Evolutionary conservation across 345 rosid genomes (phyloP).

Genomic region (Pistacia integerrima): DNA sequence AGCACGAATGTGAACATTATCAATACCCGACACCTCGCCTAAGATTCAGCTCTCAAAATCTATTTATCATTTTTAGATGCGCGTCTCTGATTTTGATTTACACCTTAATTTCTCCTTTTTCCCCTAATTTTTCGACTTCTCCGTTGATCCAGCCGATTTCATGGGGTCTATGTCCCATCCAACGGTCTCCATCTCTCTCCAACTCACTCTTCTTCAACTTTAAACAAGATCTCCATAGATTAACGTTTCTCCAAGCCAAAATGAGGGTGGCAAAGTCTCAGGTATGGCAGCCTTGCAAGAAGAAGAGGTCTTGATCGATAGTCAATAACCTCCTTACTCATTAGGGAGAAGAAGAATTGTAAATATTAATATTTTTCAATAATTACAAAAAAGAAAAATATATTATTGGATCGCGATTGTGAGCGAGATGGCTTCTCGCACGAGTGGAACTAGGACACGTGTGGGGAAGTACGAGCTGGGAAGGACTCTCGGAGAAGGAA

Average conservation of each 20-base stretch:
- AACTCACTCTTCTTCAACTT: not conserved
- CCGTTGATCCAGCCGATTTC: conserved; percentile 17
- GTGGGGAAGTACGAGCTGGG: conserved; percentile 98
- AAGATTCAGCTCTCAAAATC: not conserved
- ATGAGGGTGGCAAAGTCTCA: conserved; percentile 91
- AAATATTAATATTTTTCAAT: not conserved
- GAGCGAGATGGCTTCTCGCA: conserved; percentile 50
- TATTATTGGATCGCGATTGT: not conserved
- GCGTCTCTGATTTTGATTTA: not conserved
- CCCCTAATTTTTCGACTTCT: not conserved
- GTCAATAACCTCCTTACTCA: not conserved
- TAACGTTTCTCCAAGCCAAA: not conserved
- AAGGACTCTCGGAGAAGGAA: conserved; percentile 92
- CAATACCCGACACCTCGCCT: not conserved
- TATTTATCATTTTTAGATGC: too few relatives aligned
- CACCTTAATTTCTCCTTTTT: not conserved
- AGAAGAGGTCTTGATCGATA: conserved; percentile 77
- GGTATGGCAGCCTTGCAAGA: conserved; percentile 99
- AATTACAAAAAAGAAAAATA: not conserved
- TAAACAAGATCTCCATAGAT: not conserved
- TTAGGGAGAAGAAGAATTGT: not conserved
- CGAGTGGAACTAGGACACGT: conserved; percentile 58
- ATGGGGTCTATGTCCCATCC: conserved; percentile 22
- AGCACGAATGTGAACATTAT: too few relatives aligned
- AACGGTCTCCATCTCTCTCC: not conserved